phyloP scores from a whole-genome alignment of 345 rosid genomes.

The Alliaria petiolata region DNA sequence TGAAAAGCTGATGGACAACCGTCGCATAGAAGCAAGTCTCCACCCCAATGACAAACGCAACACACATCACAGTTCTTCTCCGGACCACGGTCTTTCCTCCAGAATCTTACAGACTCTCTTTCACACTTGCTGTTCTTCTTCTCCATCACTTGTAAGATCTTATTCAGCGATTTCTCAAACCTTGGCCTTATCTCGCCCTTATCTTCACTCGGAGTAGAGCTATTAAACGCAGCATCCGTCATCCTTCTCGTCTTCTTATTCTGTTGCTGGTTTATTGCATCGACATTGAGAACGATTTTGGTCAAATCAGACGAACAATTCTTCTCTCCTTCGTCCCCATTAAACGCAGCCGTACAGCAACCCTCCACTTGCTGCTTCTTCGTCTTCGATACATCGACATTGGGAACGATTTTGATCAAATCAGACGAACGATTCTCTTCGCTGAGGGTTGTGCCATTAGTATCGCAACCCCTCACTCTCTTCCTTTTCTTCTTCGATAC shows the following conservation, averaged over 20 bases:
- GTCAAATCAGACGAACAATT: neutral
- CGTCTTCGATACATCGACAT: neutral
- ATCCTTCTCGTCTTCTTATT: conserved; percentile 11
- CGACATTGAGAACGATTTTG: neutral
- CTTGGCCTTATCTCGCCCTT: conserved; percentile 33
- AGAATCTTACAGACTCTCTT: neutral
- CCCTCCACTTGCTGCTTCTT: neutral
- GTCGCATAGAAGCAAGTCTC: conserved; percentile 55
- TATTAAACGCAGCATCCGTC: conserved; percentile 17
- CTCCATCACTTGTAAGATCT: neutral
- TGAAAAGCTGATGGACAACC: conserved; percentile 55
- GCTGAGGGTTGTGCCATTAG: neutral
- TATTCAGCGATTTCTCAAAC: conserved; percentile 24
- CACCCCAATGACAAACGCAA: conserved; percentile 46
- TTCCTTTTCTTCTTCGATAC: neutral
- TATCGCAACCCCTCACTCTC: neutral
- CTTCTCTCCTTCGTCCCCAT: neutral
- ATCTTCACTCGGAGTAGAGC: conserved; percentile 12
- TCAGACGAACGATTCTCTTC: neutral
- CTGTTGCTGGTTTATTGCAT: neutral
- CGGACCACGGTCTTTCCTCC: neutral
- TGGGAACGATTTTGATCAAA: neutral
- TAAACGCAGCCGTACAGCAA: neutral
- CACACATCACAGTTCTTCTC: conserved; percentile 28
- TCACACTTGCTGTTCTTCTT: neutral